Evolutionary conservation across 208 protist genomes (phyloP), one percentile per base, ranked within the genome.

Genomic region (Tritrichomonas foetus): DNA sequence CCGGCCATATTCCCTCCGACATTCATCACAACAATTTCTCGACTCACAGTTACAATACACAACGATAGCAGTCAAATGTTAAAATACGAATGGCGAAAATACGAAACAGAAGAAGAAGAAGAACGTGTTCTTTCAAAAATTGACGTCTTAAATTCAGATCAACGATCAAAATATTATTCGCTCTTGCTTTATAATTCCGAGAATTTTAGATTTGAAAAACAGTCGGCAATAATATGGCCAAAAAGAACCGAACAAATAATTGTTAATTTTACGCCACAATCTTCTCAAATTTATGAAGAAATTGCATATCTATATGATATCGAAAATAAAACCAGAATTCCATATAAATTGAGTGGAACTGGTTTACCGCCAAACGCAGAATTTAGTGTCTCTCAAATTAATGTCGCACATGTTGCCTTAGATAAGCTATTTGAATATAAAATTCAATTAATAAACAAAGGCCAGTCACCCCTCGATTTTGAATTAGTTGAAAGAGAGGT

Each of bases 1-100:
- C 44, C 41, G 33, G 33, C 39, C 41, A 27, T 89, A 39, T 89
- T 89, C 57, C 78, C 78, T n/a, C 41, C 41, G 57, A 89, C 78
- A 5, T 44, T 41, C 11, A 33, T 89, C 14, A 27, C 41, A 50
- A 36, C 78, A 3, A 89, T 47, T 14, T 13, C 78, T 1, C 20
- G 16, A 25, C 9, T 57, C 2, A 47, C 47, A 27, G 78, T 89
- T 33, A 89, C 53, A 57, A 89, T 89, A 47, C 53, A 39, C 39
- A 89, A 89, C n/a, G 39, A 89, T 30, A 61, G 25, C 8, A n/a
- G 57, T n/a, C 25, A 89, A 57, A 25, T 53, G 8, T 57, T 89
- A 3, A 25, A 47, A 39, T 89, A 61, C 57, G 78, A 89, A 89
- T 89, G 78, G 78, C 41, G 78, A 57, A 53, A 89, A 89, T 89